These are phyloP conservation scores for Blastobotrys indianensis DNA, from an alignment of 1,139 yeast species.

Conservation along the genomic window DNA sequence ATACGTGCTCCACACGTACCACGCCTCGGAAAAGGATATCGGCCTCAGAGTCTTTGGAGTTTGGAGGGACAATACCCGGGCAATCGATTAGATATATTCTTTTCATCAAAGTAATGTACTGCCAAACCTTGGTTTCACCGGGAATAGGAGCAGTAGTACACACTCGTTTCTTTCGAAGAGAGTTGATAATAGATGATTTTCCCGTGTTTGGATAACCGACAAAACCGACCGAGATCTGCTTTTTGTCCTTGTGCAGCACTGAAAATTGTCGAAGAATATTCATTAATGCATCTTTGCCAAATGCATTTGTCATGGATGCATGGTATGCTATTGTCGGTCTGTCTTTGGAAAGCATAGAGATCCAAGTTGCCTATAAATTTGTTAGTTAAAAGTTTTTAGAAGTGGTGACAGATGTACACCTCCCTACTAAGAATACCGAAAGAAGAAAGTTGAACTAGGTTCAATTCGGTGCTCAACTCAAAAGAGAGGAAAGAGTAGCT, in stretches of 20 bases:
- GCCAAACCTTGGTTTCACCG: constrained; percentile 99
- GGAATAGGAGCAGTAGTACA: constrained; percentile 98
- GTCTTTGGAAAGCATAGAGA: constrained; percentile 82
- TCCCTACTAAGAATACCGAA: constrained; percentile 37
- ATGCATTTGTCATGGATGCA: constrained; percentile 94
- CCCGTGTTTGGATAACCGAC: constrained; percentile 98
- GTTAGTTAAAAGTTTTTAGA: constrained; percentile 41
- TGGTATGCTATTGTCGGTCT: constrained; percentile 97
- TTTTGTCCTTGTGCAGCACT: constrained; percentile 82
- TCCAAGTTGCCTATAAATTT: constrained; percentile 87
- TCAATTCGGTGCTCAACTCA: constrained; percentile 36
- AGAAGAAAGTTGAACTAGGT: constrained; percentile 11
- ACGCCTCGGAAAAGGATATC: constrained; percentile 95
- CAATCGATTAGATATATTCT: constrained; percentile 92
- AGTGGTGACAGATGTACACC: constrained; percentile 29
- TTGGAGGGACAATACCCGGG: constrained; percentile 98
- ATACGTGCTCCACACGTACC: constrained; percentile 94
- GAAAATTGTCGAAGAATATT: constrained; percentile 92
- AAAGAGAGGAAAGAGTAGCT: constrained; percentile 41
- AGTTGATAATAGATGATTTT: constrained; percentile 90
- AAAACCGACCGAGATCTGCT: constrained; percentile 94
- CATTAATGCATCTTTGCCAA: constrained; percentile 94
- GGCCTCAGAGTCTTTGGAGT: constrained; percentile 81
- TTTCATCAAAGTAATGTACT: constrained; percentile 94
- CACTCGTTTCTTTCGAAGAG: constrained; percentile 88